A percentile compares a stretch with the other conserved stretches of the same genome.
phyloP scores from a whole-genome alignment of 2,329 filamentous ascomycete species.

The Metarhizium anisopliae region DNA sequence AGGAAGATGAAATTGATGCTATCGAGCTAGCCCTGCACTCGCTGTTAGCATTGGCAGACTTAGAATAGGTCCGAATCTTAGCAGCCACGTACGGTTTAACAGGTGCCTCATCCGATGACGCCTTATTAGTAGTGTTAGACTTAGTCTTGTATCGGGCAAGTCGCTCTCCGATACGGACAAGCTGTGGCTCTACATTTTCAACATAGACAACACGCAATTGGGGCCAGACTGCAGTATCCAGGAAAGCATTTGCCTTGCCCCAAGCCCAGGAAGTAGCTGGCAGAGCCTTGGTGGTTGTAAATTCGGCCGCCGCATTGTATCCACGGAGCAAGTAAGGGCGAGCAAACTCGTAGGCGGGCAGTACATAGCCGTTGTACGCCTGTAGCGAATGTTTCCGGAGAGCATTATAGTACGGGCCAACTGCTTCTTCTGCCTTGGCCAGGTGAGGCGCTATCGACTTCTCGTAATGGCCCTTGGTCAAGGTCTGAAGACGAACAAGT shows the following conservation, averaged over 20 bases:
- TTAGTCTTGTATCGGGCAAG: conserved; percentile 61
- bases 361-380: conserved; percentile 61
- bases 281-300: conserved; percentile 60
- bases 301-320: conserved; percentile 57
- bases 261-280: conserved; percentile 65
- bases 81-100: background rate
- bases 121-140: conserved; percentile 18
- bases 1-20: conserved; percentile 22
- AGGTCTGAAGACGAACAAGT: conserved; percentile 53
- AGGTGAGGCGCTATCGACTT: conserved; percentile 66
- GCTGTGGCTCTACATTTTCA: conserved; percentile 90
- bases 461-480: conserved; percentile 59
- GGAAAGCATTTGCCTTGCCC: conserved; percentile 59
- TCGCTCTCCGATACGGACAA: conserved; percentile 84
- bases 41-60: background rate
- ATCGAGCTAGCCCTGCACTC: conserved; percentile 3
- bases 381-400: conserved; percentile 54
- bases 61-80: background rate
- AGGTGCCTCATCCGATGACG: background rate
- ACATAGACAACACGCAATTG: conserved; percentile 71
- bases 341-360: conserved; percentile 67
- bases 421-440: conserved; percentile 43
- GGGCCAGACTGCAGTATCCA: conserved; percentile 73
- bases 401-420: conserved; percentile 65
- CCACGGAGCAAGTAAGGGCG: conserved; percentile 64